Percentiles rank a stretch among this genome's conserved stretches.
Conservation (phyloP, 345 rosid genomes). For the Eucalyptus erythrocorys region DNA sequence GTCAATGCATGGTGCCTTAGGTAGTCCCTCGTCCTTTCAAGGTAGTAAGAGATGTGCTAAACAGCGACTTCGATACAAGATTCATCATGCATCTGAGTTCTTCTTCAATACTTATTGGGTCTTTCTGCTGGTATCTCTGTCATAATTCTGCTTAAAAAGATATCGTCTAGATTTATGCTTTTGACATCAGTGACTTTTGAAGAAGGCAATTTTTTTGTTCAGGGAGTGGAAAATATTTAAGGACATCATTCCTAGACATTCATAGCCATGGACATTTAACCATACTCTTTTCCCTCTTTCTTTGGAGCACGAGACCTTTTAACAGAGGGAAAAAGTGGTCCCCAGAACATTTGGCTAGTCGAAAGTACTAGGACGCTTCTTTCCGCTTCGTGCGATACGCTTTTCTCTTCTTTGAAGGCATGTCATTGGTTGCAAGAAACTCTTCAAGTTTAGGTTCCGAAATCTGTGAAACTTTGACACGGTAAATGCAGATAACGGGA, state of each 20-base stretch:
- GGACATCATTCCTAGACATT: neutral
- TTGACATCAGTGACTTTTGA: neutral
- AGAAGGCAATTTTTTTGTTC: neutral
- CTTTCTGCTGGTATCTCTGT: neutral
- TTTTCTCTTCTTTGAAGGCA: too few species aligned
- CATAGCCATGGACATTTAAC: neutral
- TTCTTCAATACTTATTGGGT: neutral
- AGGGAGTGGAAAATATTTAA: neutral
- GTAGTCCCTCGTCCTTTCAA: conserved; percentile 62
- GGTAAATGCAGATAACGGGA: too few species aligned
- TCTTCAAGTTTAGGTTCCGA: too few species aligned
- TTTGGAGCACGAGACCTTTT: neutral
- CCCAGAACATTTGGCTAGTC: too few species aligned
- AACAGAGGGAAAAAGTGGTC: too few species aligned
- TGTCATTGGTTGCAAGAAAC: too few species aligned
- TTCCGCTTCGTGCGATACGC: too few species aligned
- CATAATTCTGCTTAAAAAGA: neutral
- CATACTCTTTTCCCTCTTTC: neutral
- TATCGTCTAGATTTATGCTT: neutral
- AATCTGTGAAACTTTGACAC: too few species aligned
- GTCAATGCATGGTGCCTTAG: conserved; percentile 9
- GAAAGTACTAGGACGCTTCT: too few species aligned
- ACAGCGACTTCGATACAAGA: conserved; percentile 33
- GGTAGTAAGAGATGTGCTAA: conserved; percentile 37
- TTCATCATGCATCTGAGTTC: conserved; percentile 46